Evolutionary conservation across 192 early-diverging fungal species (phyloP), one percentile per base, ranked within the genome.

Genomic region (Coemansia sp.): DNA sequence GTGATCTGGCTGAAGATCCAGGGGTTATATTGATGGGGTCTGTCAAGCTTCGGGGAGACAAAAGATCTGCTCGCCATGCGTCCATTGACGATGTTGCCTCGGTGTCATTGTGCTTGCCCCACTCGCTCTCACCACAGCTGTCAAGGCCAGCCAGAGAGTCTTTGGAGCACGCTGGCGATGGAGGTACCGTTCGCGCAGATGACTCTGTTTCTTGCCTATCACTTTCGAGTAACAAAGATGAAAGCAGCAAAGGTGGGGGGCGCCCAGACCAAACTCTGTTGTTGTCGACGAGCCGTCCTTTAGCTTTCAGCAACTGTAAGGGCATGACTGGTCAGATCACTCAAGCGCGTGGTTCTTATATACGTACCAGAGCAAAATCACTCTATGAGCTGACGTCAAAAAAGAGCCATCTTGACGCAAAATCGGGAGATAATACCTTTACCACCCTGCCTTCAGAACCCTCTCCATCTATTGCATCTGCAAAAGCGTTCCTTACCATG

Each of bases 401-500:
- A 37, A 69, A 55, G 49, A 42, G 37, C 9, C 62, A 46, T 32
- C 19, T 43, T 17, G 59, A 25, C 48, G 38, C 60, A 5, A 25
- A 59, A 59, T 59, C 39, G 16, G 14, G 1, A 19, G 57, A 59
- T 59, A n/a, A 32, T 57, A 7, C 46, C 46, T 4, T 7, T 66
- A 43, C 13, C n/a, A 13, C 38, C 19, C 41, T 64, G 54, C 49
- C 67, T 7, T 64, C 74, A 45, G 73, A 50, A 6, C 20, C 71
- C 1, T 76, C 79, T n/a, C 67, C 79, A 11, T 75, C 78, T 3
- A 77, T 82, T 25, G 64, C 68, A 6, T 76, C 79, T 13, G 79
- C 79, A 53, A 82, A 74, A 68, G 71, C 74, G 32, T 77, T 77
- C 38, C 60, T 82, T 60, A 74, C 69, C 57, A 70, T 74, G 68